Evolutionary conservation across 2,329 filamentous ascomycete genomes (phyloP), one percentile per base, ranked within the genome.

Genomic region (Phialemonium atrogriseum): DNA sequence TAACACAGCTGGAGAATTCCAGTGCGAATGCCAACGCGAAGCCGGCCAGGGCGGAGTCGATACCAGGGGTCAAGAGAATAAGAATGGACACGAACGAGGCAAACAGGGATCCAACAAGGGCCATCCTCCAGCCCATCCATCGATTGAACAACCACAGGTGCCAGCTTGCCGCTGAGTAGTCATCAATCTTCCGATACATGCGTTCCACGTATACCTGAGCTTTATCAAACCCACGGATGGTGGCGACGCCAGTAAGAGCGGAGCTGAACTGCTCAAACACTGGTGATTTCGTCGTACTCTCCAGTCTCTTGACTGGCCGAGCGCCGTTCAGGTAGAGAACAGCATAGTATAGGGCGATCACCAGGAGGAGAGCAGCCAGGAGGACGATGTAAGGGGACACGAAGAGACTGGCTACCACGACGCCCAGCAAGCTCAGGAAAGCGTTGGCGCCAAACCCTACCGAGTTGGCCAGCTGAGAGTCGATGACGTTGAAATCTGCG

Each of bases 261-360:
- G 80, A 77, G 9, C 78, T 79, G 45, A 89, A 88, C 39, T 84
- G 77, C 51, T 89, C 84, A 44, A 86, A 88, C 1, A 89, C 76
- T 0, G 84, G 84, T 0, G 78, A 84, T 54, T 86, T 88, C 34
- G 76, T 72, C 4, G 71, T 84, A 41, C 78, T 84, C 52, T 89
- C 84, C 1, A 89, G 68, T 5, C 84, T 69, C 58, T 88, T 89
- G 38, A 82, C 68, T 19, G 86, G 82, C 23, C 84, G 68, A 0
- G 83, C 82, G 1, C 72, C 82, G n/a, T 69, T 58, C 5, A 91
- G 65, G 47, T 84, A 91, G 21, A 60, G 62, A 4, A 65, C 47
- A 1, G 76, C 78, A 34, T 77, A 70, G 37, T 70, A 54, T n/a
- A 72, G 48, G 40, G 71, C 78, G 8, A 79, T 52, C 1, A 58